Percentiles rank a stretch among this genome's conserved stretches.
Conservation (phyloP, 2,329 filamentous ascomycete species). For the Fusarium kyushuense region DNA sequence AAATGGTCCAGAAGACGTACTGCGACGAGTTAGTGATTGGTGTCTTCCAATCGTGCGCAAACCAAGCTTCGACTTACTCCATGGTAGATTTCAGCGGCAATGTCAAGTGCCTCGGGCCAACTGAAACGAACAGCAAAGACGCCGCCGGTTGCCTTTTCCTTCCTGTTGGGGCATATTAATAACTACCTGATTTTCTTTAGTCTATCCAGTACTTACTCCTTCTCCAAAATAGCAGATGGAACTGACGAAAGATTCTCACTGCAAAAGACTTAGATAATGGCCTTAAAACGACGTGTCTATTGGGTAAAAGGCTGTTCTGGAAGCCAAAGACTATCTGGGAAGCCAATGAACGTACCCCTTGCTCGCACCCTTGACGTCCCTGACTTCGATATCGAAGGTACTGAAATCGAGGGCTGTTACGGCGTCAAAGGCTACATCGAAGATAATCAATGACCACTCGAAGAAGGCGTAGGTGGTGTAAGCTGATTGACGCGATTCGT, state of each 20-base stretch:
- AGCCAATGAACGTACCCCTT: slow-evolving; percentile 99
- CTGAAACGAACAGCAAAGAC: slow-evolving; percentile 79
- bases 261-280: slow-evolving; percentile 57
- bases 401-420: slow-evolving; percentile 93
- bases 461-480: slow-evolving; percentile 99
- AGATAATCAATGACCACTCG: slow-evolving; percentile 94
- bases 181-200: background rate
- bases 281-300: slow-evolving; percentile 49
- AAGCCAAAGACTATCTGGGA: slow-evolving; percentile 76
- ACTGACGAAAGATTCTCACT: slow-evolving; percentile 63
- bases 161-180: slow-evolving; percentile 63
- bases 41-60: background rate
- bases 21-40: slow-evolving; percentile 53
- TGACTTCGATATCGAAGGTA: slow-evolving; percentile 86
- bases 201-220: slow-evolving; percentile 71
- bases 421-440: slow-evolving; percentile 96
- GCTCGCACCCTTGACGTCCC: slow-evolving; percentile 88
- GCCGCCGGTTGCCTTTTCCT: slow-evolving; percentile 77
- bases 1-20: slow-evolving; percentile 96
- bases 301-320: slow-evolving; percentile 46
- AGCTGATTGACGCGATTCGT: slow-evolving; percentile 64
- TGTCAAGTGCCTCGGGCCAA: slow-evolving; percentile 80
- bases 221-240: slow-evolving; percentile 69
- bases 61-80: slow-evolving; percentile 69
- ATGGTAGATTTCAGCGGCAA: slow-evolving; percentile 89